These are phyloP conservation scores for Talaromyces atroroseus DNA, from an alignment of 2,329 filamentous ascomycete species.

Conservation along the genomic window DNA sequence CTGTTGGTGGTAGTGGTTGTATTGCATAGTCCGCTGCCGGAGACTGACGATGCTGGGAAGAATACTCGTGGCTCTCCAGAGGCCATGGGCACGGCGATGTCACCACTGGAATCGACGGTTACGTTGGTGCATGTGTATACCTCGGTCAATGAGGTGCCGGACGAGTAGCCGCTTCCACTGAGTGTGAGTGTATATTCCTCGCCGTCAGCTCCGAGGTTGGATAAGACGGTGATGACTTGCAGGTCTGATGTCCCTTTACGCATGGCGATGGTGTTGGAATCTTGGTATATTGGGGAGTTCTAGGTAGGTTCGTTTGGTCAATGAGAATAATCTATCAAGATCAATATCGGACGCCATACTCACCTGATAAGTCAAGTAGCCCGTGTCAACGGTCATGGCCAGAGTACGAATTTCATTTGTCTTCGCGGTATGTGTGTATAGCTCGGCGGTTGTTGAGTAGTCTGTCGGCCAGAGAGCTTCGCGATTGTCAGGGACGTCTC, in stretches of 20 bases:
- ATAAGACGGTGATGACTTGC: constrained; percentile 37
- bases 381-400: constrained; percentile 34
- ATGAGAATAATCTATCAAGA: neutral
- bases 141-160: constrained; percentile 23
- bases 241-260: constrained; percentile 26
- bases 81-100: constrained; percentile 40
- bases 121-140: constrained; percentile 37
- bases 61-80: constrained; percentile 40
- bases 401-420: constrained; percentile 49
- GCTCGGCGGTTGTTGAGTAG: constrained; percentile 42
- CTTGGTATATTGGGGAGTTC: constrained; percentile 40
- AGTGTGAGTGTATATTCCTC: constrained; percentile 23
- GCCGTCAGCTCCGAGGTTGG: constrained; percentile 34
- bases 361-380: constrained; percentile 38
- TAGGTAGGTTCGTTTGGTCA: constrained; percentile 12
- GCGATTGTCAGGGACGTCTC: constrained; percentile 46
- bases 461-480: constrained; percentile 54
- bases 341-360: neutral
- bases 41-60: constrained; percentile 6
- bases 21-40: constrained; percentile 4
- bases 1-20: neutral
- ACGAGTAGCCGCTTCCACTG: constrained; percentile 21
- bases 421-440: constrained; percentile 45
- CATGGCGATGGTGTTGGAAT: constrained; percentile 41
- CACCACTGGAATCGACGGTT: constrained; percentile 41